Evolutionary conservation across 306 rosid genomes (phyloP).

Genomic region (Inga leiocalycina): DNA sequence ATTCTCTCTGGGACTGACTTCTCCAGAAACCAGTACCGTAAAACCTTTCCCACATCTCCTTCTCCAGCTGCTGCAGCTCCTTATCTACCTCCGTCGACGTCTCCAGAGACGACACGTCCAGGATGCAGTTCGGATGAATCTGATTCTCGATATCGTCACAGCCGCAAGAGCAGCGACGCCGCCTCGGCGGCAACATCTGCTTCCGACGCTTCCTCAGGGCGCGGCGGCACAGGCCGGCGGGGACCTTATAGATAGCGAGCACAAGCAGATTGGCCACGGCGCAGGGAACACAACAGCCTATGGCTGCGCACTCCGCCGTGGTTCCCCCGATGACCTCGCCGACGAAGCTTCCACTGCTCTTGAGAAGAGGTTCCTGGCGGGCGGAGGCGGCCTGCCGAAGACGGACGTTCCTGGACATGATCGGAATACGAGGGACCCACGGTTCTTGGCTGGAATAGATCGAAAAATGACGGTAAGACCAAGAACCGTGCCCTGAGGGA

Average conservation of each 20-base stretch:
- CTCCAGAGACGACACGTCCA: not conserved
- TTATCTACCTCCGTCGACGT: constrained; percentile 50
- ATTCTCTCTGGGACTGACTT: constrained; percentile 73
- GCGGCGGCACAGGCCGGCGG: constrained; percentile 58
- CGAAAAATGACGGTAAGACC: not conserved
- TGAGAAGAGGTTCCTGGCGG: constrained; percentile 46
- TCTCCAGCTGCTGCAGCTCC: constrained; percentile 68
- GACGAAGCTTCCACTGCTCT: constrained; percentile 31
- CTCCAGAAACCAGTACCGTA: constrained; percentile 81
- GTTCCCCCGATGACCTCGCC: constrained; percentile 83
- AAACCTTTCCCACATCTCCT: constrained; percentile 91
- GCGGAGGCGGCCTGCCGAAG: constrained; percentile 28
- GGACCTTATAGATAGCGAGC: constrained; percentile 73
- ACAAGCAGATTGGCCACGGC: constrained; percentile 50
- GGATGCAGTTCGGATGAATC: constrained; percentile 23
- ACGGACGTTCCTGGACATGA: constrained; percentile 43
- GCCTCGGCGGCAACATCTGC: constrained; percentile 26
- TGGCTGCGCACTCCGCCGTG: constrained; percentile 85
- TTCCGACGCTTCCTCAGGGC: constrained; percentile 45
- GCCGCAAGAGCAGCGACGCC: constrained; percentile 27
- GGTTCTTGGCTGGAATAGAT: not conserved
- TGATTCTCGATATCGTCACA: constrained; percentile 44
- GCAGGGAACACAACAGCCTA: constrained; percentile 81
- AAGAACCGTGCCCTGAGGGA: not conserved
- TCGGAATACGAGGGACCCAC: not conserved